These are phyloP conservation scores for Trichoderma atroviride DNA, from an alignment of 2,329 filamentous ascomycete genomes.

Conservation along the genomic window DNA sequence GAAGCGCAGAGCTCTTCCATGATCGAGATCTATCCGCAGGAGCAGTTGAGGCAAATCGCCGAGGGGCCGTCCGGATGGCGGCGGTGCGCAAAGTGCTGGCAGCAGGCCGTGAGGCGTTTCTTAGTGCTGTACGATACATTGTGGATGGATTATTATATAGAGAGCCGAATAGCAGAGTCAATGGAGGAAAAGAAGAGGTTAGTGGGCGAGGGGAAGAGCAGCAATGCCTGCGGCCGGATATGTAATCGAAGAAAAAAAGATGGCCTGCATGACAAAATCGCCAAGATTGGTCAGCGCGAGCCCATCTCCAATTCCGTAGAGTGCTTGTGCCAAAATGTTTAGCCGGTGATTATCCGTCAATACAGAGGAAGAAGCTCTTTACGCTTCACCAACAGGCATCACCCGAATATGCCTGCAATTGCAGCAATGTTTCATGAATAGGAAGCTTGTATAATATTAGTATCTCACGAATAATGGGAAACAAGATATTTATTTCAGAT, in stretches of 20 bases:
- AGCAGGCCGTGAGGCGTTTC: conserved; percentile 51
- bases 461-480: not conserved
- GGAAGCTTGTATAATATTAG: not conserved
- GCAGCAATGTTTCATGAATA: not conserved
- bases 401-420: not conserved
- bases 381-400: not conserved
- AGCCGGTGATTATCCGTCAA: conserved; percentile 5
- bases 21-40: conserved; percentile 69
- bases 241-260: conserved; percentile 25
- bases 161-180: conserved; percentile 15
- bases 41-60: conserved; percentile 57
- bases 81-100: conserved; percentile 47
- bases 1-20: conserved; percentile 75
- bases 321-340: not conserved
- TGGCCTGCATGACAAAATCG: conserved; percentile 19
- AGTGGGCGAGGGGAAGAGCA: not conserved
- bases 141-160: conserved; percentile 17
- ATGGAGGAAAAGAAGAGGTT: not conserved
- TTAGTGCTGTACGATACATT: conserved; percentile 59
- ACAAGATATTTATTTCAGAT: not conserved
- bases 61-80: conserved; percentile 44
- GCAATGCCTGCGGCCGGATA: conserved; percentile 14
- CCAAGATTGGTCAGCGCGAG: conserved; percentile 29
- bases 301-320: conserved; percentile 3
- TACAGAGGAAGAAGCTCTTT: not conserved